Base-by-base conservation (phyloP, 2,329 filamentous ascomycete genomes). In the Pyrenochaeta sp. region DNA sequence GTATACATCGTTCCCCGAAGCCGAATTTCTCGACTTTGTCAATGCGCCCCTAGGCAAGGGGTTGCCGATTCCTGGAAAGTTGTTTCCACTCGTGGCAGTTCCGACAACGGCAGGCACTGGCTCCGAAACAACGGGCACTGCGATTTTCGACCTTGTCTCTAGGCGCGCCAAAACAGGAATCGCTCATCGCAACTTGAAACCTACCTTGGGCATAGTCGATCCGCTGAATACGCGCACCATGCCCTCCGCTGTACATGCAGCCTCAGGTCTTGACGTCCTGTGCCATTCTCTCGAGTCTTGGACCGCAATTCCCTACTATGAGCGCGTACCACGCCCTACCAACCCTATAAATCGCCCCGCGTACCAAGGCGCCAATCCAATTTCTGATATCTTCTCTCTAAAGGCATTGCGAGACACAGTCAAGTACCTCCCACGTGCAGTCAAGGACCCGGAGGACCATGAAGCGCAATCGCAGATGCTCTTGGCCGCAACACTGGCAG, bases 401-500 rank as follows among this genome's bases (percentile, higher is more conserved):
- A 90, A 91, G 68, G 93, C 95, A 0, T 85, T 99, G 5, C 85
- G 87, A 30, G 86, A 87, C 68, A 97, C 93, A 0, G 88, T 97
- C 64, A 93, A 97, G 79, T 99, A 97, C 73, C 88, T 99, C 0
- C 95, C 94, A 0, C 88, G 94, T 54, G 90, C 93, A 0, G 91
- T 96, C 2, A 88, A 85, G 56, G 91, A 98, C 70, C 93, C 94
- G 0, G 93, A 97, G 34, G 95, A 99, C 76, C 84, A 87, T 59
- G 95, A 98, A 77, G 96, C 96, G 0, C 95, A 99, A 78, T 91
- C 87, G 32, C 89, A 98, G 78, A 99, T 99, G 96, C 84, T 99
- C 30, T 86, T 99, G 22, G 95, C 95, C 2, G 91, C 95, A 0
- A 99, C 95, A 0, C 83, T 99, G 2, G 95, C 96, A 0, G 95